Evolutionary conservation across 2,329 filamentous ascomycete genomes (phyloP).

Genomic region (Exophiala sp.): DNA sequence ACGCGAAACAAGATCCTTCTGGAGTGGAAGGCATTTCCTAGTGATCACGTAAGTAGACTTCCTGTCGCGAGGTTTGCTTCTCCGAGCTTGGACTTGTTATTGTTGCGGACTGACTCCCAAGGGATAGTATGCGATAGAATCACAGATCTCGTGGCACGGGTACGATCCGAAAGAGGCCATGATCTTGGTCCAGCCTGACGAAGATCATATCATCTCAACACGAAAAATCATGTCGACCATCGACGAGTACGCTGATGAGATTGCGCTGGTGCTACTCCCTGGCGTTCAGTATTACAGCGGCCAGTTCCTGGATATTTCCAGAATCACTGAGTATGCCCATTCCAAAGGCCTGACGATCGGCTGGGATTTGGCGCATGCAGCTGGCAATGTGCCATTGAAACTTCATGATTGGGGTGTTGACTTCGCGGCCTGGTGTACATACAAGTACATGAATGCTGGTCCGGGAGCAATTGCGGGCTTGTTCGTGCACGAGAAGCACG

Average conservation of each 20-base stretch:
- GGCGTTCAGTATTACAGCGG: conserved; percentile 91
- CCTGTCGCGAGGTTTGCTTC: background rate
- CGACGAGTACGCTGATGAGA: conserved; percentile 66
- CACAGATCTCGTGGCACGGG: conserved; percentile 70
- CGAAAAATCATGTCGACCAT: conserved; percentile 69
- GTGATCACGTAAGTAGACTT: conserved; percentile 63
- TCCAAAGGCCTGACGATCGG: conserved; percentile 68
- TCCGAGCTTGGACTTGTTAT: conserved; percentile 8
- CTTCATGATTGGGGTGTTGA: conserved; percentile 89
- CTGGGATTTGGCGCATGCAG: conserved; percentile 86
- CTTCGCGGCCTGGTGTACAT: conserved; percentile 89
- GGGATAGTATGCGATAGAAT: conserved; percentile 72
- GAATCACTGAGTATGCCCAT: conserved; percentile 74
- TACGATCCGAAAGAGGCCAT: conserved; percentile 65
- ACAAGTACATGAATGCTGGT: conserved; percentile 89
- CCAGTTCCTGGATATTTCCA: conserved; percentile 76
- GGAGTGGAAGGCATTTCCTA: conserved; percentile 85
- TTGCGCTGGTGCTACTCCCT: conserved; percentile 74
- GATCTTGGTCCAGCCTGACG: conserved; percentile 66
- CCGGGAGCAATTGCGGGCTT: conserved; percentile 76
- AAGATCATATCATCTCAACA: conserved; percentile 60
- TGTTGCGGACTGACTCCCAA: conserved; percentile 3
- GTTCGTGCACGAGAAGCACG: conserved; percentile 76
- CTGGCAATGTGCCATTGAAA: conserved; percentile 73
- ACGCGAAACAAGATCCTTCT: conserved; percentile 73